Evolutionary conservation across 192 early-diverging fungal genomes (phyloP).

Genomic region (Linnemannia zychae): DNA sequence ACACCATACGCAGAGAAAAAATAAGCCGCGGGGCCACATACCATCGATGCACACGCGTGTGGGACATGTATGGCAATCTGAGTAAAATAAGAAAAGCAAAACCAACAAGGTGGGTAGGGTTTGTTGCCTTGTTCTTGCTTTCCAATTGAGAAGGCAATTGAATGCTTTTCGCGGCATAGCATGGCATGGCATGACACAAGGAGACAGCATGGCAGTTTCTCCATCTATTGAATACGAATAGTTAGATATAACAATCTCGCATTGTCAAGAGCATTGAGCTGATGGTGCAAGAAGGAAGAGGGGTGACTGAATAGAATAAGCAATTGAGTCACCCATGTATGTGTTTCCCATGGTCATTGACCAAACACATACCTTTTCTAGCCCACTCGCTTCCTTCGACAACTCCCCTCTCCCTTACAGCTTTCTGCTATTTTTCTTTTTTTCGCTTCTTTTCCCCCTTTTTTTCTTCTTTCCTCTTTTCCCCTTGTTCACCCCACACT

Average conservation of each 20-base stretch:
- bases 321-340: not conserved
- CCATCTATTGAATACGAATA: not conserved
- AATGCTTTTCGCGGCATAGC: not conserved
- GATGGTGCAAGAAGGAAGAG: not conserved
- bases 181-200: not conserved
- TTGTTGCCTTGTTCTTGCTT: not conserved
- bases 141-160: not conserved
- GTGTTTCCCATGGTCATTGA: not conserved
- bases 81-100: no score
- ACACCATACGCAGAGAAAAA: not conserved
- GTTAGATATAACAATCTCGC: not conserved
- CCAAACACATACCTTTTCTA: slow-evolving; percentile 2
- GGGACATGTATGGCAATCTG: not conserved
- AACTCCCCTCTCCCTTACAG: not conserved
- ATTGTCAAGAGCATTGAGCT: slow-evolving; percentile 1
- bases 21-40: not conserved
- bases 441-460: not conserved
- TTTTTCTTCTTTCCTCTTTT: slow-evolving; percentile 5
- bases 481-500: slow-evolving; percentile 37
- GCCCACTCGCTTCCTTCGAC: not conserved
- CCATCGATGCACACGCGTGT: not conserved
- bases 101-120: no score
- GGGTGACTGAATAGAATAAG: not conserved
- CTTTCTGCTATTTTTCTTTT: not conserved
- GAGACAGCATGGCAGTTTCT: not conserved